Conservation (phyloP, 164 flowering plant species). For the Cinnamomum micranthum region DNA sequence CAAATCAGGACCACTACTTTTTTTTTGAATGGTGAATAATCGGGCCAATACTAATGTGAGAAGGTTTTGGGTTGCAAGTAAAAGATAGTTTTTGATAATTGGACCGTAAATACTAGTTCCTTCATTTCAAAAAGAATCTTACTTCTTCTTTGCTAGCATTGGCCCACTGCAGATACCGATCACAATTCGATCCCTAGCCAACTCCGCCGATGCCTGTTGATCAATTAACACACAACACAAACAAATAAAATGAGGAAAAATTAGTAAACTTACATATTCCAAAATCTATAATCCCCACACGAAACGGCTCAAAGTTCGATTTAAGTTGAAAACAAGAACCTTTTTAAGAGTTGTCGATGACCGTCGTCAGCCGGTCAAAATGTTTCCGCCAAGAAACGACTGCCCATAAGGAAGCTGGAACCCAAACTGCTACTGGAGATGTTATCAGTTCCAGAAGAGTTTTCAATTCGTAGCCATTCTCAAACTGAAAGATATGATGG, state of each 20-base stretch:
- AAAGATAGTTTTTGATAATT: too few relatives aligned
- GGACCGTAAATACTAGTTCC: neutral
- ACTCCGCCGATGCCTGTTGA: slow-evolving; percentile 57
- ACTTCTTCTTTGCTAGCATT: slow-evolving; percentile 81
- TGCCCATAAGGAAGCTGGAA: slow-evolving; percentile 48
- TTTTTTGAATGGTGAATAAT: too few relatives aligned
- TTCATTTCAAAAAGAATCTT: neutral
- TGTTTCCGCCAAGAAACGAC: slow-evolving; percentile 94
- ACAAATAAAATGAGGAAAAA: neutral
- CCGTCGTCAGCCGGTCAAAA: slow-evolving; percentile 87
- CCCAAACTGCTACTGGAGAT: neutral
- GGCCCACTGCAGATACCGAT: slow-evolving; percentile 90
- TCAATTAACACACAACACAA: neutral
- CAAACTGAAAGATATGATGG: neutral
- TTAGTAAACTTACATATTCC: neutral
- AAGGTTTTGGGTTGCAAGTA: too few relatives aligned
- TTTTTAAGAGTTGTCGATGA: slow-evolving; percentile 71
- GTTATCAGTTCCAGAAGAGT: neutral
- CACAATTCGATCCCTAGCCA: slow-evolving; percentile 70
- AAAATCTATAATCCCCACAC: neutral
- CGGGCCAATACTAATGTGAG: too few relatives aligned
- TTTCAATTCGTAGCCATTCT: slow-evolving; percentile 3
- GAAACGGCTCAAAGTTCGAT: neutral
- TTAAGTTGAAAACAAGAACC: slow-evolving; percentile 27
- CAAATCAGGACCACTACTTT: too few relatives aligned